These are phyloP conservation scores for Mycena vulgaris DNA, from an alignment of 768 basidiomycete genomes.

Conservation along the genomic window DNA sequence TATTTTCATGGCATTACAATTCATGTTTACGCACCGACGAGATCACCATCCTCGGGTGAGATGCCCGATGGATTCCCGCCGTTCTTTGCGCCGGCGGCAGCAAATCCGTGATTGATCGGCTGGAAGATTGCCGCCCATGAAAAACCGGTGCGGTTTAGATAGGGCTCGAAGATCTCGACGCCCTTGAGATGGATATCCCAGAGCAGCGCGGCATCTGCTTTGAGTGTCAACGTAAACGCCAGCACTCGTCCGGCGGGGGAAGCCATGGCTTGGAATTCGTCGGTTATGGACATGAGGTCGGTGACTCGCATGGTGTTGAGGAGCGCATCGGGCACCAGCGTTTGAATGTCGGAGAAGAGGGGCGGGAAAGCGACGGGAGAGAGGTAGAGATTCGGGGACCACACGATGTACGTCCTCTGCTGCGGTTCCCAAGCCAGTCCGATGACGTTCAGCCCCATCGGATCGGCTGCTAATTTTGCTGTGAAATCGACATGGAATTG, in stretches of 20 bases:
- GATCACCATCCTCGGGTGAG: conserved; percentile 31
- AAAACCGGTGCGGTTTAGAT: conserved; percentile 33
- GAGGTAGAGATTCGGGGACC: conserved; percentile 37
- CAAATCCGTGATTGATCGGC: conserved; percentile 31
- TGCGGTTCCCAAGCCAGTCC: conserved; percentile 34
- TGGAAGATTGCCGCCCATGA: conserved; percentile 32
- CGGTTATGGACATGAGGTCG: conserved; percentile 32
- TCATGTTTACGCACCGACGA: conserved; percentile 20
- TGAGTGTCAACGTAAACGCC: conserved; percentile 37
- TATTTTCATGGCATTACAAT: background rate
- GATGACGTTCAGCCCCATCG: conserved; percentile 32
- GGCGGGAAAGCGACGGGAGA: conserved; percentile 32
- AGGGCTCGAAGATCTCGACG: conserved; percentile 32
- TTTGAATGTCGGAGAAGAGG: conserved; percentile 29
- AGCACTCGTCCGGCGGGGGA: conserved; percentile 31
- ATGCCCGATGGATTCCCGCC: conserved; percentile 40
- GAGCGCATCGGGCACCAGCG: conserved; percentile 21
- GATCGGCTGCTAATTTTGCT: conserved; percentile 28
- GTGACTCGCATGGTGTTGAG: conserved; percentile 36
- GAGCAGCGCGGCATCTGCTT: conserved; percentile 33
- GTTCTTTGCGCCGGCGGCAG: conserved; percentile 13
- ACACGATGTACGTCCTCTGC: conserved; percentile 34
- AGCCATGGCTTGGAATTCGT: conserved; percentile 34
- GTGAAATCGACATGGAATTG: conserved; percentile 35
- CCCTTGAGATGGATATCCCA: conserved; percentile 34